These are phyloP conservation scores for Suillus clintonianus DNA, from an alignment of 768 basidiomycete genomes.

Conservation along the genomic window DNA sequence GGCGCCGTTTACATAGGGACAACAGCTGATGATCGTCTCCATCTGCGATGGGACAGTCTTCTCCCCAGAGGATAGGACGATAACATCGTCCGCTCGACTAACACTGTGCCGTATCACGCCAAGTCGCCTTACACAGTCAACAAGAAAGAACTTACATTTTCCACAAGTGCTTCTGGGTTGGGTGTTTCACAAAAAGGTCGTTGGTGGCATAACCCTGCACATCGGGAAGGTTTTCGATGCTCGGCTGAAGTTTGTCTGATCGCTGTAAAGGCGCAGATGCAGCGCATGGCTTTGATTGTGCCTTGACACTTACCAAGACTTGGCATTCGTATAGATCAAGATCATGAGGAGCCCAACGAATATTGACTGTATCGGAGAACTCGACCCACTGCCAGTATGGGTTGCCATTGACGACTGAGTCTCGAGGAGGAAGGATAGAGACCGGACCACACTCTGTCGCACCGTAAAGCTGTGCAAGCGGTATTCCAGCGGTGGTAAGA, in stretches of 20 bases:
- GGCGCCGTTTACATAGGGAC: slow-evolving; percentile 17
- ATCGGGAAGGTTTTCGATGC: slow-evolving; percentile 33
- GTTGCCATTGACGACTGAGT: slow-evolving; percentile 21
- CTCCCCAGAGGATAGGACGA: slow-evolving; percentile 28
- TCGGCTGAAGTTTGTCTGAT: neutral
- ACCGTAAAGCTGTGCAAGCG: slow-evolving; percentile 34
- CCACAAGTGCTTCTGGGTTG: slow-evolving; percentile 40
- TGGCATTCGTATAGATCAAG: slow-evolving; percentile 38
- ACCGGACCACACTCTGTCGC: slow-evolving; percentile 37
- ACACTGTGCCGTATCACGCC: slow-evolving; percentile 22
- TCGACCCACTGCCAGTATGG: slow-evolving; percentile 10
- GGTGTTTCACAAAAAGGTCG: slow-evolving; percentile 45
- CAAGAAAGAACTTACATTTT: slow-evolving; percentile 31
- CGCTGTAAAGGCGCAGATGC: neutral
- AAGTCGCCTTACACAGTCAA: neutral
- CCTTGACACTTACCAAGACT: slow-evolving; percentile 23
- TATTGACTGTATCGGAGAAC: slow-evolving; percentile 2
- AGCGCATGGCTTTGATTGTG: neutral
- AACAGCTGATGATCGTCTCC: slow-evolving; percentile 14
- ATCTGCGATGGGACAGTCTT: slow-evolving; percentile 32
- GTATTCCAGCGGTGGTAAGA: slow-evolving; percentile 31
- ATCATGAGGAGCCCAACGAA: slow-evolving; percentile 26
- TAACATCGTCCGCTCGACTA: slow-evolving; percentile 35
- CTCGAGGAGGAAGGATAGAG: slow-evolving; percentile 15
- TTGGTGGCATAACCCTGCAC: slow-evolving; percentile 41